These are phyloP conservation scores for Melanomma pulvis-pyrius DNA, from an alignment of 495 filamentous ascomycete genomes.

Conservation along the genomic window DNA sequence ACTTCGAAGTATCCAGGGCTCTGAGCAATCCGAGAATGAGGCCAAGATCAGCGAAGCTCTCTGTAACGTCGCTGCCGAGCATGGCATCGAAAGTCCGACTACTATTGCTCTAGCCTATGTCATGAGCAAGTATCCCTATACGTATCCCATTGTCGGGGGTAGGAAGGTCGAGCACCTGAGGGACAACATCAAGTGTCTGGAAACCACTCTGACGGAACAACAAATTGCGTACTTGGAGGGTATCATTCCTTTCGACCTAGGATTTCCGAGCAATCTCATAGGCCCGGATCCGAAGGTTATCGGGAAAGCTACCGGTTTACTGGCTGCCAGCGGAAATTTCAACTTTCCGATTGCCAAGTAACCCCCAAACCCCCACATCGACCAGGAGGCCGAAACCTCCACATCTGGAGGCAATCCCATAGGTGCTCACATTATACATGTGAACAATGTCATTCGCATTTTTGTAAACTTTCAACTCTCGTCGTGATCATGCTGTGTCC, in stretches of 20 bases:
- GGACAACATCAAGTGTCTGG: slow-evolving; percentile 51
- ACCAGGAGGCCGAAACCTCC: no score
- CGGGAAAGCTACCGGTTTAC: no score
- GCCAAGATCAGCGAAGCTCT: slow-evolving; percentile 55
- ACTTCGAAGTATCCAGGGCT: slow-evolving; percentile 46
- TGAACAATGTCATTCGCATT: no score
- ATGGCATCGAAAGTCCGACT: slow-evolving; percentile 35
- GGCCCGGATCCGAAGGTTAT: slow-evolving; percentile 46
- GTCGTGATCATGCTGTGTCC: no score
- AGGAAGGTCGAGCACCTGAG: slow-evolving; percentile 68
- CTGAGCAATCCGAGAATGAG: slow-evolving; percentile 59
- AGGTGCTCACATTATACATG: no score
- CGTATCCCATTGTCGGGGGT: slow-evolving; percentile 74
- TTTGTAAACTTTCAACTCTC: no score
- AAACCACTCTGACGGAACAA: slow-evolving; percentile 17
- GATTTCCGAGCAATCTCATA: slow-evolving; percentile 9
- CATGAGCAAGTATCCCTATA: slow-evolving; percentile 68
- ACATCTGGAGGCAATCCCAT: no score
- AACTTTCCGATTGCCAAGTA: no score
- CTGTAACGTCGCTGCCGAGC: slow-evolving; percentile 57
- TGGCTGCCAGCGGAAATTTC: no score
- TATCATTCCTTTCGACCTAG: slow-evolving; percentile 3
- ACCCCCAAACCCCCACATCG: no score
- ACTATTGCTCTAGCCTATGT: slow-evolving; percentile 71
- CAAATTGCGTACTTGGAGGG: slow-evolving; percentile 26